Evolutionary conservation across 352 stramenopile species (phyloP).

Genomic region (Phytopythium litorale): DNA sequence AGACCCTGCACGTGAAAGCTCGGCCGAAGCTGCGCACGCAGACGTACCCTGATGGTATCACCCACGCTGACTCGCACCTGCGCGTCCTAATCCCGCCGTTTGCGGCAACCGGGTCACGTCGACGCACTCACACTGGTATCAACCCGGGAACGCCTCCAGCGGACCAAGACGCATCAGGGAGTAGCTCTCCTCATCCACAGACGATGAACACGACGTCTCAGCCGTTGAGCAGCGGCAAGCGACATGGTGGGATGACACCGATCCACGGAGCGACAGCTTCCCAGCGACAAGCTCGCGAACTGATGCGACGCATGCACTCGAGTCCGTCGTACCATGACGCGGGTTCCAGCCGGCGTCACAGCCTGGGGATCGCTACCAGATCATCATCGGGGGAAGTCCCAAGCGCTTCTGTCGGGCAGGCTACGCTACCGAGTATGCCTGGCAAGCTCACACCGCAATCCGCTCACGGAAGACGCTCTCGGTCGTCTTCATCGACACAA

Average conservation of each 20-base stretch:
- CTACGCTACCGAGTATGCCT: not conserved
- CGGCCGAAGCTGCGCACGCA: conserved; percentile 44
- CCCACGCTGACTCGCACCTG: conserved; percentile 15
- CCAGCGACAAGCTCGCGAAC: conserved; percentile 1
- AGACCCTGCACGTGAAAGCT: conserved; percentile 67
- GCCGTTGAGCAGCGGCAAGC: not conserved
- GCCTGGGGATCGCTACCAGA: not conserved
- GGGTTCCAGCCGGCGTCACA: not conserved
- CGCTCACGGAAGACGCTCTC: conserved; percentile 2
- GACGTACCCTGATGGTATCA: conserved; percentile 13
- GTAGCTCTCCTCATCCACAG: not conserved
- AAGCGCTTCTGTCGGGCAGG: not conserved
- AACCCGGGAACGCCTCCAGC: not conserved
- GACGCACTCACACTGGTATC: not conserved
- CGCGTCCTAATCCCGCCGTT: conserved; percentile 14
- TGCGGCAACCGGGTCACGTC: not conserved
- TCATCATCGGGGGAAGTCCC: not conserved
- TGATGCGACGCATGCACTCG: not conserved
- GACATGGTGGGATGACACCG: conserved; percentile 1
- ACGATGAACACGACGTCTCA: not conserved
- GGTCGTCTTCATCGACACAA: conserved; percentile 21
- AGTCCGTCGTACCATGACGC: not conserved
- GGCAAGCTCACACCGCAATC: not conserved
- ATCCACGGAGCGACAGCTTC: conserved; percentile 7
- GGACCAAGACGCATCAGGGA: not conserved